Conservation (phyloP, 1,139 yeast species). For the Saccharomyces hybrid region DNA sequence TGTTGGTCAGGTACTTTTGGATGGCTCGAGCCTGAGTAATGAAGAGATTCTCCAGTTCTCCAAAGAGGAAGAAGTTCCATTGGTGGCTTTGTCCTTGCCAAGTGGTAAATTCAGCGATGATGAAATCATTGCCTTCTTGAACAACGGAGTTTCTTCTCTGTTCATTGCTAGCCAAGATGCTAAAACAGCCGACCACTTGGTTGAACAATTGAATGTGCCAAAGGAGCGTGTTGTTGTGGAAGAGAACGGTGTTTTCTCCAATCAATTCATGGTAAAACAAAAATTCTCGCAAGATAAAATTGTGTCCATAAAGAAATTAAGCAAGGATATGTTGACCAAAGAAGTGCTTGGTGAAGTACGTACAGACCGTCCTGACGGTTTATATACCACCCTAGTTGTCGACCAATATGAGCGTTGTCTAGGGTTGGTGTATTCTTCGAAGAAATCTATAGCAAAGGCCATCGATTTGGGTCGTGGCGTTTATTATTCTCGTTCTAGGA, state of each 20-base stretch:
- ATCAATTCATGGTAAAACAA: slow-evolving; percentile 45
- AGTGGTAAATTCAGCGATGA: slow-evolving; percentile 12
- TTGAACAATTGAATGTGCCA: slow-evolving; percentile 52
- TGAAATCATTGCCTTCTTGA: slow-evolving; percentile 39
- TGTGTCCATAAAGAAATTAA: slow-evolving; percentile 14
- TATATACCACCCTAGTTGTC: slow-evolving; percentile 78
- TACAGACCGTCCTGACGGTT: slow-evolving; percentile 82
- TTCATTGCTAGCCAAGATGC: slow-evolving; percentile 36
- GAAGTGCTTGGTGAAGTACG: slow-evolving; percentile 49
- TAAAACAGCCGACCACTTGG: slow-evolving; percentile 34
- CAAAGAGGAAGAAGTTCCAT: slow-evolving; percentile 6
- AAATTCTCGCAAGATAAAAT: slow-evolving; percentile 23
- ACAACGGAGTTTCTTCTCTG: slow-evolving; percentile 56
- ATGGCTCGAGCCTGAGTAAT: slow-evolving; percentile 13
- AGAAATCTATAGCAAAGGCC: slow-evolving; percentile 74
- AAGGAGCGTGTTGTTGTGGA: slow-evolving; percentile 17
- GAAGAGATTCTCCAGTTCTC: slow-evolving; percentile 15
- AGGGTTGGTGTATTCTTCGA: slow-evolving; percentile 88
- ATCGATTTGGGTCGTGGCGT: slow-evolving; percentile 80
- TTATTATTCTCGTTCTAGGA: slow-evolving; percentile 82
- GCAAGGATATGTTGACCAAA: slow-evolving; percentile 39
- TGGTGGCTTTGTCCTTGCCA: slow-evolving; percentile 6
- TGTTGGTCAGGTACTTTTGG: slow-evolving; percentile 23
- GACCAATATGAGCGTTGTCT: slow-evolving; percentile 59
- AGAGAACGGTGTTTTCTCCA: slow-evolving; percentile 11